Evolutionary conservation across 2,329 filamentous ascomycete genomes (phyloP).

Genomic region (Ophidiomyces ophidiicola): DNA sequence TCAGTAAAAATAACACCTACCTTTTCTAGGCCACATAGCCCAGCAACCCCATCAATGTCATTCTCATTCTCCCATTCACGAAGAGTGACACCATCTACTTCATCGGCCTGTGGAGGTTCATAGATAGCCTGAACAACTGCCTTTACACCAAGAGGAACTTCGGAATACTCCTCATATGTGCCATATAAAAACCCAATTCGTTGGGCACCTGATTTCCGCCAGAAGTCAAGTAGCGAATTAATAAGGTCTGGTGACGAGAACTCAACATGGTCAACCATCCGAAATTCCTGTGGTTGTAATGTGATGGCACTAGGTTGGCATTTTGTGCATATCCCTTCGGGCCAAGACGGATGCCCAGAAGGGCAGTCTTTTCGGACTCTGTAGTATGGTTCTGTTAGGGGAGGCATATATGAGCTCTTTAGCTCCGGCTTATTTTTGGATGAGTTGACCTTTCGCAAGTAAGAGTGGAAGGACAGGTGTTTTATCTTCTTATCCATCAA

Average conservation of each 20-base stretch:
- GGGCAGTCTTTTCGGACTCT: slow-evolving; percentile 81
- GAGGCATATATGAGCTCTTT: slow-evolving; percentile 90
- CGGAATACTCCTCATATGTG: slow-evolving; percentile 75
- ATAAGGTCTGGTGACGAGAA: slow-evolving; percentile 77
- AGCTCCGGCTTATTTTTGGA: slow-evolving; percentile 93
- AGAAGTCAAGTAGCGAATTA: slow-evolving; percentile 81
- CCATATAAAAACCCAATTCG: slow-evolving; percentile 85
- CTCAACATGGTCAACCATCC: slow-evolving; percentile 97
- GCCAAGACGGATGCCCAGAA: slow-evolving; percentile 84
- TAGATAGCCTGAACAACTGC: slow-evolving; percentile 95
- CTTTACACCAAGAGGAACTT: slow-evolving; percentile 88
- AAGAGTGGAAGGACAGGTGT: slow-evolving; percentile 89
- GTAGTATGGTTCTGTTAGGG: slow-evolving; percentile 83
- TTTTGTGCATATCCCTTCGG: slow-evolving; percentile 93
- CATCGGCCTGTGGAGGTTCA: slow-evolving; percentile 82
- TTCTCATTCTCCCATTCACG: slow-evolving; percentile 75
- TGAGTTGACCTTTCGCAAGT: slow-evolving; percentile 88
- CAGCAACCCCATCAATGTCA: slow-evolving; percentile 67
- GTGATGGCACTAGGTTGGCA: slow-evolving; percentile 97
- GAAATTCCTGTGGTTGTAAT: slow-evolving; percentile 80
- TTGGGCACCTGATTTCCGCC: slow-evolving; percentile 74
- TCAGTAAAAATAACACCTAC: slow-evolving; percentile 95
- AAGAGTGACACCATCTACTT: slow-evolving; percentile 76
- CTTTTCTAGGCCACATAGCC: slow-evolving; percentile 70
- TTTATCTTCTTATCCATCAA: slow-evolving; percentile 96